Percentiles rank a stretch among this genome's conserved stretches.
These are phyloP conservation scores for Eragrostis curvula DNA, from an alignment of 176 grass and related monocot species.

Conservation along the genomic window DNA sequence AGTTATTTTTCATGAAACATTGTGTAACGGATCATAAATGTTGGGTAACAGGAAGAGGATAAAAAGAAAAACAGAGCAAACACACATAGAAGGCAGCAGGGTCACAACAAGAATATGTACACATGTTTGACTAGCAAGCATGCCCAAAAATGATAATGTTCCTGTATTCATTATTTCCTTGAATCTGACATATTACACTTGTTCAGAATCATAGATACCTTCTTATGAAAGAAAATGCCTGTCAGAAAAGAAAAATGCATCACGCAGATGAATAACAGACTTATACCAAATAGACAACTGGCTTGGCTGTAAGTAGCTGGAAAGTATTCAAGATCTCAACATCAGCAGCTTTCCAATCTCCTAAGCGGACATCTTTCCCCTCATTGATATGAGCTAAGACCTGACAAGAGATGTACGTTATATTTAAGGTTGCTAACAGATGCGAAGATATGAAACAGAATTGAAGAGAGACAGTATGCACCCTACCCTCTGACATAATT, in stretches of 20 bases:
- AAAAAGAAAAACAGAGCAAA: not conserved
- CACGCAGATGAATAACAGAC: conserved; percentile 5
- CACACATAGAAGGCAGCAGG: not conserved
- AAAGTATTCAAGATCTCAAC: conserved; percentile 96
- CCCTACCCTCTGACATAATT: conserved; percentile 82
- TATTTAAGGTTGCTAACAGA: conserved; percentile 24
- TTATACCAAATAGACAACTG: conserved; percentile 94
- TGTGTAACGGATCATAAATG: not conserved
- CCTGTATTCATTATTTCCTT: not conserved
- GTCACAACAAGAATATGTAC: not conserved
- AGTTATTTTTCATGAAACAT: not conserved
- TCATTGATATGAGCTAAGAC: conserved; percentile 64
- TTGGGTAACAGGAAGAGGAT: not conserved
- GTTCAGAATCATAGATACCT: conserved; percentile 11
- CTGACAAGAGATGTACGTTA: conserved; percentile 43
- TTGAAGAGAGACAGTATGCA: not conserved
- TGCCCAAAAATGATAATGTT: not conserved
- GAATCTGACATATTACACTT: not conserved
- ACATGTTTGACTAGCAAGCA: conserved; percentile 4
- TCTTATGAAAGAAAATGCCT: not conserved
- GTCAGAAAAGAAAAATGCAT: not conserved
- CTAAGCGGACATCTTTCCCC: conserved; percentile 86
- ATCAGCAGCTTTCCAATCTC: conserved; percentile 95
- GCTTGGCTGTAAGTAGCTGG: conserved; percentile 90
- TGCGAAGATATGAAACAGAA: not conserved